These are phyloP conservation scores for Saccharomycopsis oosterbeekiorum DNA, from an alignment of 805 yeast genomes.

Conservation along the genomic window DNA sequence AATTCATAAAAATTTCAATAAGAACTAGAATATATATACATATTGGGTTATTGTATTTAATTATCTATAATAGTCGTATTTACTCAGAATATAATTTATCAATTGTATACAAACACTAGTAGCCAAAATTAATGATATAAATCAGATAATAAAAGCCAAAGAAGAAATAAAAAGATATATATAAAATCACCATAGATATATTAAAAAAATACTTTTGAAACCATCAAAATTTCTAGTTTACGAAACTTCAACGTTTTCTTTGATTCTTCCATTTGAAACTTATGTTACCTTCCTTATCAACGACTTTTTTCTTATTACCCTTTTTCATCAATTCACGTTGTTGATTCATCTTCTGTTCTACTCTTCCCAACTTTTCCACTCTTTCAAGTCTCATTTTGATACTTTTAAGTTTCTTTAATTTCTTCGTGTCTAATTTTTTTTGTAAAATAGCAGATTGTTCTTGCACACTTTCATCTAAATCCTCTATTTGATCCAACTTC, in stretches of 20 bases:
- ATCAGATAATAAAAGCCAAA: too few species aligned
- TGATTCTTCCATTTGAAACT: slow-evolving; percentile 79
- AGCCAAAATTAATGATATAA: too few species aligned
- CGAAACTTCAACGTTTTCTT: slow-evolving; percentile 36
- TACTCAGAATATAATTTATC: too few species aligned
- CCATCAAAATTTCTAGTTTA: background rate
- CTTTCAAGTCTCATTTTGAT: slow-evolving; percentile 61
- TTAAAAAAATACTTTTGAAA: background rate
- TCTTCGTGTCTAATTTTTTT: slow-evolving; percentile 36
- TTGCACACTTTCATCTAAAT: slow-evolving; percentile 22
- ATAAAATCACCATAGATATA: background rate
- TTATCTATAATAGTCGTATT: too few species aligned
- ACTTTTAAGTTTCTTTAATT: slow-evolving; percentile 48
- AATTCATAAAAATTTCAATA: too few species aligned
- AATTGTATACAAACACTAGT: too few species aligned
- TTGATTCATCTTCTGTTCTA: slow-evolving; percentile 62
- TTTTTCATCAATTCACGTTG: slow-evolving; percentile 86
- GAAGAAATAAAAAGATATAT: background rate
- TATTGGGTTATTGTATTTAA: too few species aligned
- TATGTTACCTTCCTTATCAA: slow-evolving; percentile 54
- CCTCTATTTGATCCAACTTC: slow-evolving; percentile 36
- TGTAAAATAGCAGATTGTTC: slow-evolving; percentile 22
- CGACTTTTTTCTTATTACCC: slow-evolving; percentile 74
- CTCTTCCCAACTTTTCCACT: slow-evolving; percentile 53
- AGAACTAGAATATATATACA: too few species aligned